Evolutionary conservation across 495 filamentous ascomycete genomes (phyloP).

Genomic region (Stereocaulon alpinum): DNA sequence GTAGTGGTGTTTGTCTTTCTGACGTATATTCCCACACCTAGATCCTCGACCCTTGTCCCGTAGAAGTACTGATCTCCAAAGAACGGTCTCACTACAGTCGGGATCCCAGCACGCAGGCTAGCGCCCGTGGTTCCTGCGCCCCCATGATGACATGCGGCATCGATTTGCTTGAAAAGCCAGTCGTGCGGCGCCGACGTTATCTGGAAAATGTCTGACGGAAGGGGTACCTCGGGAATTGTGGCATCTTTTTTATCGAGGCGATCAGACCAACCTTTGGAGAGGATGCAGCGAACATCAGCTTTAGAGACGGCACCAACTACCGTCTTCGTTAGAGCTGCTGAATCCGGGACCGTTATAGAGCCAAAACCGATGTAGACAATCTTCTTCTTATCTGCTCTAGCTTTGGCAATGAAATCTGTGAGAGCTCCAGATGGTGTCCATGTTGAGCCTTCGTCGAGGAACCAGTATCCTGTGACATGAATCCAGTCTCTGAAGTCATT

Average conservation of each 20-base stretch:
- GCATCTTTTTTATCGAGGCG: constrained; percentile 54
- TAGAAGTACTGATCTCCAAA: constrained; percentile 99
- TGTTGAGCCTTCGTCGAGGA: constrained; percentile 68
- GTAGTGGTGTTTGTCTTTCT: constrained; percentile 76
- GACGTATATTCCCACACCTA: constrained; percentile 84
- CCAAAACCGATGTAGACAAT: constrained; percentile 96
- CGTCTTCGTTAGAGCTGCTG: constrained; percentile 73
- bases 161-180: constrained; percentile 91
- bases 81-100: constrained; percentile 92
- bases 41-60: constrained; percentile 74
- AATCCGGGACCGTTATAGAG: constrained; percentile 89
- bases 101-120: constrained; percentile 81
- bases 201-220: constrained; percentile 73
- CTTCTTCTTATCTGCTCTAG: constrained; percentile 74
- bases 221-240: constrained; percentile 51
- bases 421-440: constrained; percentile 72
- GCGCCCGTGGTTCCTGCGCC: constrained; percentile 94
- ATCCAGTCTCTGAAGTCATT: constrained; percentile 98
- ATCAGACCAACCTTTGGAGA: constrained; percentile 99
- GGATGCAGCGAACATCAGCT: constrained; percentile 87
- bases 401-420: constrained; percentile 65
- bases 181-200: constrained; percentile 92
- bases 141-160: constrained; percentile 90
- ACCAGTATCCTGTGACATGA: constrained; percentile 95
- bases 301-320: constrained; percentile 84